A percentile compares a stretch with the other conserved stretches of the same genome.
Conservation (phyloP, 2,329 filamentous ascomycete species). For the Penicillium sp. region DNA sequence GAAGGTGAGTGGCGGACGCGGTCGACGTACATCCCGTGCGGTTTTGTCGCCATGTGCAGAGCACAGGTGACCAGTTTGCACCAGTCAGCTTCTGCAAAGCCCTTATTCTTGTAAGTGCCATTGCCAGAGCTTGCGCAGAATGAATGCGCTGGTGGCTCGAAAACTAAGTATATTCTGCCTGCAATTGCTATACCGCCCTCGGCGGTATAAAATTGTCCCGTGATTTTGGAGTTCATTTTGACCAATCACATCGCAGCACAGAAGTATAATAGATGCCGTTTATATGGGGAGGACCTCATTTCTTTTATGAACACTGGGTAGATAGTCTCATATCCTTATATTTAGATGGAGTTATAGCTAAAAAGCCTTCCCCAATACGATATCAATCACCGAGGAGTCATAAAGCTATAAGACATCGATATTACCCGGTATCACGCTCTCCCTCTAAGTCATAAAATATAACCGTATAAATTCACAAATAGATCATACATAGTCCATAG, state of each 20-base stretch:
- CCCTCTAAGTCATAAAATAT: neutral
- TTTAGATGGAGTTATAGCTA: neutral
- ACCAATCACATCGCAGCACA: neutral
- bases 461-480: neutral
- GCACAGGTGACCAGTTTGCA: constrained; percentile 13
- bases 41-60: constrained; percentile 13
- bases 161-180: constrained; percentile 16
- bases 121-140: constrained; percentile 22
- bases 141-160: constrained; percentile 9
- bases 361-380: too few relatives aligned
- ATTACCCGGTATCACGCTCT: neutral
- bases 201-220: constrained; percentile 13
- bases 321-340: neutral
- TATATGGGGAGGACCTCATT: neutral
- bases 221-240: neutral
- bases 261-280: neutral
- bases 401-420: neutral
- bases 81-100: constrained; percentile 14
- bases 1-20: neutral
- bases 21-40: constrained; percentile 4
- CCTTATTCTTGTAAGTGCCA: constrained; percentile 25
- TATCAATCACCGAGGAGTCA: neutral
- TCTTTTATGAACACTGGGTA: neutral
- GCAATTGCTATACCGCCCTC: constrained; percentile 11
- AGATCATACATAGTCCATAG: neutral